These are phyloP conservation scores for Phascolomyces articulosus DNA, from an alignment of 371 early-diverging fungal species.

Conservation along the genomic window DNA sequence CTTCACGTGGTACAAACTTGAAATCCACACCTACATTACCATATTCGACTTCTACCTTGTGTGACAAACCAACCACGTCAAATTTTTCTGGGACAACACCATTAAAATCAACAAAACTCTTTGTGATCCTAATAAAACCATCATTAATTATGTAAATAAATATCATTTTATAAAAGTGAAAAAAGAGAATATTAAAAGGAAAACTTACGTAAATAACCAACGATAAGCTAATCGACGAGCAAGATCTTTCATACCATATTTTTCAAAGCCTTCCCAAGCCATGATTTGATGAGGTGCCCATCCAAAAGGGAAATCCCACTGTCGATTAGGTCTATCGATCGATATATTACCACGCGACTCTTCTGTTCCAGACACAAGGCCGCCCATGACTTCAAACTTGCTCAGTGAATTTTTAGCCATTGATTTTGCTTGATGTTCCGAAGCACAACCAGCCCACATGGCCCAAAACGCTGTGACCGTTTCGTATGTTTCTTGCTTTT, in stretches of 20 bases:
- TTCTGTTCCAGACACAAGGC: constrained; percentile 90
- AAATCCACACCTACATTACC: constrained; percentile 96
- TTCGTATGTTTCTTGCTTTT: constrained; percentile 64
- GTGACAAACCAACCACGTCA: constrained; percentile 88
- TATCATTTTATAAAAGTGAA: too few relatives aligned
- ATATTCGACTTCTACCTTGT: constrained; percentile 93
- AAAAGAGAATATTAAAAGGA: too few relatives aligned
- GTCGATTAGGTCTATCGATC: constrained; percentile 88
- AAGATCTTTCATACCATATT: constrained; percentile 80
- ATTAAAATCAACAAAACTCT: constrained; percentile 95
- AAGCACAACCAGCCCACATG: constrained; percentile 77
- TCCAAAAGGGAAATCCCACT: constrained; percentile 96
- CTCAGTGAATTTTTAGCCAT: constrained; percentile 54
- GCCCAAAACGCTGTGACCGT: constrained; percentile 77
- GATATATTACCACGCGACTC: constrained; percentile 78
- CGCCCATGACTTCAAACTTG: constrained; percentile 87
- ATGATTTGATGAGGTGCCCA: constrained; percentile 99
- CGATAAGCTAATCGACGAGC: constrained; percentile 89
- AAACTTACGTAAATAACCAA: constrained; percentile 89
- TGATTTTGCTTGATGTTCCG: constrained; percentile 62
- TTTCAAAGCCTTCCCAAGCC: constrained; percentile 89
- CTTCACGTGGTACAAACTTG: constrained; percentile 92
- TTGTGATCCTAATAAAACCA: constrained; percentile 86
- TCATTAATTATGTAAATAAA: too few relatives aligned
- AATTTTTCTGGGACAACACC: constrained; percentile 98